Percentiles rank a stretch among this genome's conserved stretches.
Evolutionary conservation across 805 yeast genomes (phyloP).

Genomic region (Candida sithepensis): DNA sequence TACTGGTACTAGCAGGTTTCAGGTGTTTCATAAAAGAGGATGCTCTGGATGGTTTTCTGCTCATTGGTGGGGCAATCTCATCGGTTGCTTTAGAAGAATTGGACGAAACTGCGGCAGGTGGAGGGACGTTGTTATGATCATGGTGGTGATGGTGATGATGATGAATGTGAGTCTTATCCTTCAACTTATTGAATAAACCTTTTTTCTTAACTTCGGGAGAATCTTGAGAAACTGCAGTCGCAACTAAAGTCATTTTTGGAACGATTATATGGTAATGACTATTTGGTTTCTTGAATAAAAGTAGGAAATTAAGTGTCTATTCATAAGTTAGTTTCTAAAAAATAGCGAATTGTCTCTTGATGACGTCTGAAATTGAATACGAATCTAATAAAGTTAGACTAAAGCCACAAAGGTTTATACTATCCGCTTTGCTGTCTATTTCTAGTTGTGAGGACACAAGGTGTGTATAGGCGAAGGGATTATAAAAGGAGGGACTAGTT

Average conservation of each 20-base stretch:
- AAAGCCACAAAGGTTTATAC: too few relatives aligned
- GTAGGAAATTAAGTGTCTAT: not conserved
- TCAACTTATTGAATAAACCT: conserved; percentile 13
- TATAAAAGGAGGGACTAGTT: too few relatives aligned
- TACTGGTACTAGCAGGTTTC: conserved; percentile 1
- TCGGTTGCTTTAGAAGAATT: not conserved
- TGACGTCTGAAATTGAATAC: too few relatives aligned
- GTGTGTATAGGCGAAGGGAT: too few relatives aligned
- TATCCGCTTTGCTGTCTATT: too few relatives aligned
- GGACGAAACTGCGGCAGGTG: not conserved
- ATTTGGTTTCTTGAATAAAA: not conserved
- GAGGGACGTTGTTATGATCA: not conserved
- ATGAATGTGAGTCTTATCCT: conserved; percentile 12
- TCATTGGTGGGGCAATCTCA: not conserved
- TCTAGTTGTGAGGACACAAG: too few relatives aligned
- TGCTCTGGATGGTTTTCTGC: conserved; percentile 1
- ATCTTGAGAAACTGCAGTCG: conserved; percentile 2
- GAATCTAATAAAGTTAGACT: not conserved
- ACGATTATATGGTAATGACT: not conserved
- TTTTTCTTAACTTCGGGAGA: conserved; percentile 7
- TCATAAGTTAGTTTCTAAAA: not conserved
- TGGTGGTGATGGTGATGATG: conserved; percentile 2
- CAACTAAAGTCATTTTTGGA: not conserved
- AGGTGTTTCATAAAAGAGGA: conserved; percentile 10
- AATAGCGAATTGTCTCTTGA: not conserved